phyloP scores from a whole-genome alignment of 23 red algal genomes.

The Gracilaria gracilis region DNA sequence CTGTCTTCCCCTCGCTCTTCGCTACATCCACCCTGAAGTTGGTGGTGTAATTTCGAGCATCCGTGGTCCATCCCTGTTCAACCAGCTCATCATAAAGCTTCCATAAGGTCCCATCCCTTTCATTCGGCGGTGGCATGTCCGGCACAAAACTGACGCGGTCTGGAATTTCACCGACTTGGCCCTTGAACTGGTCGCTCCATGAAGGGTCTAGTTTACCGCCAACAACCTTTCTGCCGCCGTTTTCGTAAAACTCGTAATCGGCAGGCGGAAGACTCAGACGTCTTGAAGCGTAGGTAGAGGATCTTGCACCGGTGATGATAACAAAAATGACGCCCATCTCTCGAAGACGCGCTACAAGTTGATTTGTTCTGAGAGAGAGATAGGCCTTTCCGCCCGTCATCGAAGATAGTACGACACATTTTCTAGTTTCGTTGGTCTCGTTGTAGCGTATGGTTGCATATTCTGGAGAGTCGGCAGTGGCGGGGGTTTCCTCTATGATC shows the following conservation, averaged over 20 bases:
- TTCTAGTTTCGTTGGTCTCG: conserved; percentile 32
- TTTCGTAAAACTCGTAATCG: conserved; percentile 93
- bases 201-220: conserved; percentile 48
- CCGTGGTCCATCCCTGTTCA: conserved; percentile 68
- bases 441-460: conserved; percentile 75
- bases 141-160: conserved; percentile 37
- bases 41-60: conserved; percentile 84
- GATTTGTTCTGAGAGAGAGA: conserved; percentile 60
- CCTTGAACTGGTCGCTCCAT: conserved; percentile 74
- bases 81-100: conserved; percentile 39
- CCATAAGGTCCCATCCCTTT: conserved; percentile 67
- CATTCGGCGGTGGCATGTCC: conserved; percentile 14
- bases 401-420: conserved; percentile 68
- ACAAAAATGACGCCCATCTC: conserved; percentile 78
- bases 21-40: conserved; percentile 85
- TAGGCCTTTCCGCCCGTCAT: conserved; percentile 71
- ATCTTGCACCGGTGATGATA: conserved; percentile 90
- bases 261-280: conserved; percentile 71
- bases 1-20: conserved; percentile 52
- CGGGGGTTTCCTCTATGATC: conserved; percentile 6
- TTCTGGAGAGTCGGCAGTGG: conserved; percentile 1
- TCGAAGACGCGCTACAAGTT: conserved; percentile 75
- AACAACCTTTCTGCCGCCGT: conserved; percentile 78
- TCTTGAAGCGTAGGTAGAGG: conserved; percentile 79
- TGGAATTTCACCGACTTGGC: conserved; percentile 44